Base-by-base conservation (phyloP, 768 basidiomycete genomes). In the Mrakia blollopis region DNA sequence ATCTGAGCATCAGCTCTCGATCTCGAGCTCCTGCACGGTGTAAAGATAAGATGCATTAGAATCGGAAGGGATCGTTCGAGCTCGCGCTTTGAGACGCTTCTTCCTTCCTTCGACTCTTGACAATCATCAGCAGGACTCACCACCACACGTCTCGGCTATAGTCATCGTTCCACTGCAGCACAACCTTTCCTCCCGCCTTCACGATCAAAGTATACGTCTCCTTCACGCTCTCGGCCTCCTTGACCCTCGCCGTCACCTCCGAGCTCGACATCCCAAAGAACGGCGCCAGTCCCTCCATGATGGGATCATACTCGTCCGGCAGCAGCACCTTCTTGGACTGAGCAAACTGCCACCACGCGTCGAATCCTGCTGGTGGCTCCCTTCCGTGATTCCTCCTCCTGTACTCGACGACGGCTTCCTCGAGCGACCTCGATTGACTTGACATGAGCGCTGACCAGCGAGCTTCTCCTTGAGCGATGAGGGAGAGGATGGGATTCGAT, bases 291-390 rank as follows among this genome's bases (percentile, higher is more conserved):
- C 82, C 80, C 16, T 81, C 79, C 82, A 84, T 82, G 80, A 84
- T 74, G 10, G 77, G 61, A 47, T 78, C 77, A 50, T 84, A 25
- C 82, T 84, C 84, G 73, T 84, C 84, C 9, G 83, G 83, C 11
- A 84, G 73, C 21, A 84, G 80, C 2, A 84, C 81, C 62, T 82
- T 79, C 30, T 80, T 79, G 47, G 80, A 76, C 41, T 78, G 72
- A 11, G 81, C 82, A 78, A 84, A 84, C 39, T 80, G 62, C 83
- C 83, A 84, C 82, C 77, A 78, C 1, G 54, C 18, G 37, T 94
- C 95, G 79, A 98, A 99, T 0, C 94, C 96, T 61, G 87, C 88
- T 0, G 97, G 96, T 7, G 97, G 97, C 50, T 88, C 84, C 52
- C 91, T 88, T 1, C 14, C 85, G 7, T 50, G 85, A 83, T 96